phyloP scores from a whole-genome alignment of 495 filamentous ascomycete genomes.

The Evansstolkia leycettana region DNA sequence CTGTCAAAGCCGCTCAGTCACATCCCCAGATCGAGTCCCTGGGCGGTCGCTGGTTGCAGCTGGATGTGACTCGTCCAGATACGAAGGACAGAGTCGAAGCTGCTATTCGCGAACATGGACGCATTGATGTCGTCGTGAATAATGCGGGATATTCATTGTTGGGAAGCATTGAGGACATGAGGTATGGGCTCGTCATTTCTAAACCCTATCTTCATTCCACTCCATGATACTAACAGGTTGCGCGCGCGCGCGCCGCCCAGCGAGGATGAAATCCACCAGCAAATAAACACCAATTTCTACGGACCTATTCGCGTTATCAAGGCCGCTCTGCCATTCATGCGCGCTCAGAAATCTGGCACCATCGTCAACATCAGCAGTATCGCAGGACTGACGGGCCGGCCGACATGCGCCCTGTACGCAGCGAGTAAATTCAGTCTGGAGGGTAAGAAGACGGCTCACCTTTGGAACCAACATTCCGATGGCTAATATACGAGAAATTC shows the following conservation, averaged over 20 bases:
- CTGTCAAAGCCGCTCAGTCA: constrained; percentile 15
- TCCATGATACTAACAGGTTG: no score
- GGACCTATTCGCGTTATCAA: constrained; percentile 28
- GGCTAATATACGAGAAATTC: background rate
- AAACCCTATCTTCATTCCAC: constrained; percentile 1
- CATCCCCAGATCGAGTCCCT: constrained; percentile 22
- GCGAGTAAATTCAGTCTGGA: constrained; percentile 17
- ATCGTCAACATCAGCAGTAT: constrained; percentile 24
- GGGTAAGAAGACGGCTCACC: constrained; percentile 7
- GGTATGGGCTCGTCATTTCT: no score
- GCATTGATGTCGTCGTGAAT: constrained; percentile 39
- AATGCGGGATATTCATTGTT: constrained; percentile 30
- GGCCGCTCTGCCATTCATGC: constrained; percentile 36
- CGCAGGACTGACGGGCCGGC: constrained; percentile 6
- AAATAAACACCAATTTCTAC: constrained; percentile 34
- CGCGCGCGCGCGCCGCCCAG: no score
- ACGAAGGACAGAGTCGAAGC: constrained; percentile 21
- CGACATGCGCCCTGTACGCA: constrained; percentile 10
- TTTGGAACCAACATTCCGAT: constrained; percentile 2
- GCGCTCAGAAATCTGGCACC: constrained; percentile 26
- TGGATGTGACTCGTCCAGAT: constrained; percentile 25
- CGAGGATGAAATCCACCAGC: no score
- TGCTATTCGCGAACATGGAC: constrained; percentile 17
- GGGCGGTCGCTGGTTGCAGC: constrained; percentile 21
- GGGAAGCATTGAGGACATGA: constrained; percentile 5